Percentiles rank a stretch among this genome's conserved stretches.
These are phyloP conservation scores for Melastoma malabathricum DNA, from an alignment of 345 rosid genomes.

Conservation along the genomic window DNA sequence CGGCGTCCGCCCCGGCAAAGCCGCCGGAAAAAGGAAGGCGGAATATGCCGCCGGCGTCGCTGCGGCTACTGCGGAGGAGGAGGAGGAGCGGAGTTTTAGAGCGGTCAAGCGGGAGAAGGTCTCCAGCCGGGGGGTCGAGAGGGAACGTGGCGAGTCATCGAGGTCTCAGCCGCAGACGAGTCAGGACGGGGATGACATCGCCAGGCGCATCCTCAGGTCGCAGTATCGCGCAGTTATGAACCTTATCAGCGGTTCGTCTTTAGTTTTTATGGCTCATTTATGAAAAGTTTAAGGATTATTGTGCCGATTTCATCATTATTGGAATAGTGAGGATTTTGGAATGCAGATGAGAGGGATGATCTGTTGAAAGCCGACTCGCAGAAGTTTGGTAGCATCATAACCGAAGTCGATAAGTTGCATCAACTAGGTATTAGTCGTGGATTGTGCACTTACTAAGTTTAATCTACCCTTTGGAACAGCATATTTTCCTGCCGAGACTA, in stretches of 20 bases:
- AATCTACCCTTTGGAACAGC: background rate
- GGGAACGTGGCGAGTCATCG: background rate
- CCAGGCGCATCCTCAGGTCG: slow-evolving; percentile 64
- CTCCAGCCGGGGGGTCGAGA: slow-evolving; percentile 2
- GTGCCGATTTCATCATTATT: background rate
- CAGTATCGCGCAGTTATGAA: slow-evolving; percentile 41
- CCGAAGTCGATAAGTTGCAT: slow-evolving; percentile 58
- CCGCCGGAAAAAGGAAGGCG: too few species aligned
- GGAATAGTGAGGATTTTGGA: background rate
- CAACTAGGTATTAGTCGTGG: slow-evolving; percentile 26
- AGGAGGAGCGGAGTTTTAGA: too few species aligned
- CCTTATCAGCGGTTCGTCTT: slow-evolving; percentile 39
- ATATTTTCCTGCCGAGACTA: too few species aligned
- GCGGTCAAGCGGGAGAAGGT: too few species aligned
- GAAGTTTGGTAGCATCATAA: slow-evolving; percentile 40
- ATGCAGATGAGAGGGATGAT: slow-evolving; percentile 61
- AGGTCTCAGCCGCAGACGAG: slow-evolving; percentile 7
- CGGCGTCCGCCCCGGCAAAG: too few species aligned
- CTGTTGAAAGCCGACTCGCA: slow-evolving; percentile 42
- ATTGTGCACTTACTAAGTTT: background rate
- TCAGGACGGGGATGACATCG: slow-evolving; percentile 13
- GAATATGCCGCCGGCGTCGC: too few species aligned
- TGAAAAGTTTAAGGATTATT: background rate
- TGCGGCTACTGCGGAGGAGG: too few species aligned
- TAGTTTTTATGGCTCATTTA: background rate